phyloP scores from a whole-genome alignment of 805 yeast species.

The Candida namnaoensis region DNA sequence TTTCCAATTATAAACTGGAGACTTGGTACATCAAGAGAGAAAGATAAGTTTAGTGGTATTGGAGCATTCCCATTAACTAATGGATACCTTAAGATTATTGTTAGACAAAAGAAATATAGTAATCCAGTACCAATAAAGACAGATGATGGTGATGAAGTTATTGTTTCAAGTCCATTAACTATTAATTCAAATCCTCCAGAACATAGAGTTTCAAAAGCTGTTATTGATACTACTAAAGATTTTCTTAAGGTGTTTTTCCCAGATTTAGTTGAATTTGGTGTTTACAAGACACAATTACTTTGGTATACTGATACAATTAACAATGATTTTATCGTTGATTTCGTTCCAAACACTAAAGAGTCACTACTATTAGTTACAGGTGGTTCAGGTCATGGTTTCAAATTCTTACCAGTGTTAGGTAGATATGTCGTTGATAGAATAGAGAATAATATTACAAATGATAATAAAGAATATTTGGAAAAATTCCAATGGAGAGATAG shows the following conservation, averaged over 20 bases:
- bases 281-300: not conserved
- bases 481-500: constrained; percentile 25
- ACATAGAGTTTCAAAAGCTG: constrained; percentile 15
- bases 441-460: constrained; percentile 19
- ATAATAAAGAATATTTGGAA: constrained; percentile 20
- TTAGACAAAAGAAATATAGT: constrained; percentile 25
- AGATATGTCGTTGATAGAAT: constrained; percentile 21
- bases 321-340: constrained; percentile 12
- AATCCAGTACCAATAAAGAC: constrained; percentile 19
- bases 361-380: constrained; percentile 19
- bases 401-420: constrained; percentile 20
- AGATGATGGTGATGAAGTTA: constrained; percentile 13
- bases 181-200: constrained; percentile 14
- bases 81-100: constrained; percentile 26
- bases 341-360: constrained; percentile 11
- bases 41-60: constrained; percentile 21
- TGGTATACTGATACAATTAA: constrained; percentile 24
- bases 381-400: constrained; percentile 22
- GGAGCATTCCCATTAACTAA: constrained; percentile 25
- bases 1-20: constrained; percentile 29
- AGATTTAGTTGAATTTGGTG: constrained; percentile 15
- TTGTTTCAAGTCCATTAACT: constrained; percentile 23
- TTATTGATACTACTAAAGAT: constrained; percentile 18
- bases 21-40: constrained; percentile 20
- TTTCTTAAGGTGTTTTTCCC: constrained; percentile 19